Evolutionary conservation across 2,329 filamentous ascomycete species (phyloP).

Genomic region (Zasmidium cellare): DNA sequence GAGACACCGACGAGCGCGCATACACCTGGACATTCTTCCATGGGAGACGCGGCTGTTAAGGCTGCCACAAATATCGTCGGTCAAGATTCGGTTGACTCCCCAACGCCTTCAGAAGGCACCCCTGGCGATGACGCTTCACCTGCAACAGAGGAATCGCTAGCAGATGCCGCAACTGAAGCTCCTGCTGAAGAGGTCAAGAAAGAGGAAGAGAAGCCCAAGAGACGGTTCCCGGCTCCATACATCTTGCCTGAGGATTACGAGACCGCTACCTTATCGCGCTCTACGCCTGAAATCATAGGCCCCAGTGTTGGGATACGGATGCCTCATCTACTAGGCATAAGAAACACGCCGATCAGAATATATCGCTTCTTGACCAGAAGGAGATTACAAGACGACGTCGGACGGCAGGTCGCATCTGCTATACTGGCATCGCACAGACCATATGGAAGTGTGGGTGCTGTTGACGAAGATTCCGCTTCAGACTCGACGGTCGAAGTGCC

Average conservation of each 20-base stretch:
- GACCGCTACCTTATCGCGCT: conserved; percentile 61
- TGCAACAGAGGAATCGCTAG: background rate
- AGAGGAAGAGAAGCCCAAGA: conserved; percentile 45
- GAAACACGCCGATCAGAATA: conserved; percentile 82
- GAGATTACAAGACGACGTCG: conserved; percentile 80
- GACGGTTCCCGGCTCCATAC: conserved; percentile 68
- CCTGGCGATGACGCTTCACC: background rate
- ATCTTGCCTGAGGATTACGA: conserved; percentile 73
- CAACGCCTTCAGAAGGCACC: background rate
- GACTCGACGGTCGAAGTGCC: conserved; percentile 39
- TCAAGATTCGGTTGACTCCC: background rate
- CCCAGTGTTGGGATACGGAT: conserved; percentile 73
- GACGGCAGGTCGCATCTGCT: conserved; percentile 80
- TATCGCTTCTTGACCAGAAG: conserved; percentile 86
- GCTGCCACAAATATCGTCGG: conserved; percentile 19
- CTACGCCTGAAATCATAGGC: conserved; percentile 69
- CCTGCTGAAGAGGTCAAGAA: conserved; percentile 33
- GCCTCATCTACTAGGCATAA: conserved; percentile 89
- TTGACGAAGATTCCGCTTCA: conserved; percentile 23
- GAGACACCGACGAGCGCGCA: conserved; percentile 11
- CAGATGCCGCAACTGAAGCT: conserved; percentile 17
- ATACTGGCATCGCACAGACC: conserved; percentile 64
- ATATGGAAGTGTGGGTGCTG: conserved; percentile 36
- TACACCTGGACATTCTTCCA: conserved; percentile 22
- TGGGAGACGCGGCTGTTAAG: conserved; percentile 30